Evolutionary conservation across 2,329 filamentous ascomycete species (phyloP).

Genomic region (Trichoderma guizhouense): DNA sequence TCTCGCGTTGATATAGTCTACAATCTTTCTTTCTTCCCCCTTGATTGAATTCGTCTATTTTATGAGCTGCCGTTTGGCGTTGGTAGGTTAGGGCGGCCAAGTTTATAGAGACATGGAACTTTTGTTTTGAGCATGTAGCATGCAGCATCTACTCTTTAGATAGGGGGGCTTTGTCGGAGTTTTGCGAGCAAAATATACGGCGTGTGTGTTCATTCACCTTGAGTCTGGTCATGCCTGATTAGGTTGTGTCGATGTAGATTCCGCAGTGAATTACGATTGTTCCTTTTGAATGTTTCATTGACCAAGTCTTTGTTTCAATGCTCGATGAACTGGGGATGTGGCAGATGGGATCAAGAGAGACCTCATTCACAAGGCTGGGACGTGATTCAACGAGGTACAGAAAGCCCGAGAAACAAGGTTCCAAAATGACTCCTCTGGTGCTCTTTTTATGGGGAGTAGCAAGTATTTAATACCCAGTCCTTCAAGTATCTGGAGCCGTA

Average conservation of each 20-base stretch:
- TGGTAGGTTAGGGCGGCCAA: neutral
- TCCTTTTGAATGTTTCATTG: neutral
- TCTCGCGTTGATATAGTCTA: neutral
- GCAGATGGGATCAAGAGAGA: neutral
- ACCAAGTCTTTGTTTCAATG: neutral
- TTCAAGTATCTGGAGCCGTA: neutral
- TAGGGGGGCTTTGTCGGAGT: neutral
- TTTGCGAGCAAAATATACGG: neutral
- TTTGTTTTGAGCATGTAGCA: neutral
- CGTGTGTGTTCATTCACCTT: neutral
- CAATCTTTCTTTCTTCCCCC: neutral
- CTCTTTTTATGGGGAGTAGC: neutral
- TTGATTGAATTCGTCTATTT: neutral
- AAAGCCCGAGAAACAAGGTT: neutral
- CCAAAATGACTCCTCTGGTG: neutral
- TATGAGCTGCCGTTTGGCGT: constrained; percentile 4
- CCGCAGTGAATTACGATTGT: neutral
- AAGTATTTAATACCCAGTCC: neutral
- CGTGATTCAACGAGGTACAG: neutral
- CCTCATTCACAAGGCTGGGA: neutral
- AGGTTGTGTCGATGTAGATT: neutral
- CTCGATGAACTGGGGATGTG: neutral
- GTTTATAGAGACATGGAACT: neutral
- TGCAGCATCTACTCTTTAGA: neutral
- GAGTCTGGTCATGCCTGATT: neutral